These are phyloP conservation scores for Ligustrum vulgare DNA, from an alignment of 257 asterid species.

Conservation along the genomic window DNA sequence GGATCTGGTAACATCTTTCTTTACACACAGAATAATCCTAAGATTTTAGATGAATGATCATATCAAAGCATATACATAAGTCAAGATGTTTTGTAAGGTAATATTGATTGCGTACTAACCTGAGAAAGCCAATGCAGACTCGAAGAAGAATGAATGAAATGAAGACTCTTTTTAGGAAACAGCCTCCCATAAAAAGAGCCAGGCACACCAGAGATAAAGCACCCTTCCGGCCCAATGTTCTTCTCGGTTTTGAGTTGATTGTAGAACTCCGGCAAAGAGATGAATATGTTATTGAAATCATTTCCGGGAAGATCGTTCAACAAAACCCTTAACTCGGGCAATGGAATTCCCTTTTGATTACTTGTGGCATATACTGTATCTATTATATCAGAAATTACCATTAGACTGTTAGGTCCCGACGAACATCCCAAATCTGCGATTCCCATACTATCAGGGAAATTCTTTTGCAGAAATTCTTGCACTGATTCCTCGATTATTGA, in stretches of 20 bases:
- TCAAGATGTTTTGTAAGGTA: too few species aligned
- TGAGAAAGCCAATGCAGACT: slow-evolving; percentile 79
- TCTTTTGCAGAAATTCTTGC: slow-evolving; percentile 18
- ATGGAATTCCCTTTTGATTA: background rate
- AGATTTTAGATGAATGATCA: too few species aligned
- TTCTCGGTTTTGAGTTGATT: background rate
- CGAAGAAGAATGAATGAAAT: slow-evolving; percentile 67
- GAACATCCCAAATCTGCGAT: slow-evolving; percentile 77
- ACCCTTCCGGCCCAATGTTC: too few species aligned
- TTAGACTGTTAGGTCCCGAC: slow-evolving; percentile 57
- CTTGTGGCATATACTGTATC: slow-evolving; percentile 17
- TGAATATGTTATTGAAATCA: slow-evolving; percentile 60
- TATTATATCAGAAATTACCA: slow-evolving; percentile 34
- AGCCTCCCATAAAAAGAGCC: slow-evolving; percentile 70
- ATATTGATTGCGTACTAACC: slow-evolving; percentile 27
- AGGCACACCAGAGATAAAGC: slow-evolving; percentile 28
- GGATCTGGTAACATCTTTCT: too few species aligned
- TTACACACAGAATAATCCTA: too few species aligned
- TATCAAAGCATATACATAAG: too few species aligned
- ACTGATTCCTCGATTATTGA: slow-evolving; percentile 44
- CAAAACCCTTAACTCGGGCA: slow-evolving; percentile 55
- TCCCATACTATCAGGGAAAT: slow-evolving; percentile 42
- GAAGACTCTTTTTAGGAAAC: slow-evolving; percentile 46
- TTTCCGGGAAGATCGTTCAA: slow-evolving; percentile 72
- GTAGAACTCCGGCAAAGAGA: slow-evolving; percentile 51